Conservation (phyloP, 768 basidiomycete genomes). For the Suillus luteus region DNA sequence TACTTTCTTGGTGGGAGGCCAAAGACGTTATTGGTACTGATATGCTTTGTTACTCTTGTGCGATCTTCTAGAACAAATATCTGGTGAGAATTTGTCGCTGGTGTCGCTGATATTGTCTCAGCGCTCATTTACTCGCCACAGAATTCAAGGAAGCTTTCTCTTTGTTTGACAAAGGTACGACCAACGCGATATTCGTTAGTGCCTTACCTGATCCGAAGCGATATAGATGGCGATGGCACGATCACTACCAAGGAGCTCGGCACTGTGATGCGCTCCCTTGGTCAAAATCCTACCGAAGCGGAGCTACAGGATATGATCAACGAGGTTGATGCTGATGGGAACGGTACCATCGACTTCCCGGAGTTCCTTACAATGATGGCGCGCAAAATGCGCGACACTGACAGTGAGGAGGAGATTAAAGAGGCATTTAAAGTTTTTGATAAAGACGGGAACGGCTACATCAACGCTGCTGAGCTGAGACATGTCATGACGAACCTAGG, state of each 20-base stretch:
- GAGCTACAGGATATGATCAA: constrained; percentile 96
- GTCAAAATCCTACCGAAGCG: constrained; percentile 90
- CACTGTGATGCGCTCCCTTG: constrained; percentile 90
- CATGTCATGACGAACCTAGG: constrained; percentile 92
- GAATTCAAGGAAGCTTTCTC: constrained; percentile 99
- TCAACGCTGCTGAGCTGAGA: constrained; percentile 82
- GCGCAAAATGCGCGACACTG: constrained; percentile 88
- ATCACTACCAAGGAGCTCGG: constrained; percentile 91
- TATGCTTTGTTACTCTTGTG: constrained; percentile 16
- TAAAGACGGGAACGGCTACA: constrained; percentile 92
- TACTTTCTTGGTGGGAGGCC: constrained; percentile 15
- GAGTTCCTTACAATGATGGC: constrained; percentile 88
- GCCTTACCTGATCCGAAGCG: background rate
- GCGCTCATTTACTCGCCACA: constrained; percentile 32
- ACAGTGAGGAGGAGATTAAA: constrained; percentile 91
- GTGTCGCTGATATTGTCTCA: constrained; percentile 1
- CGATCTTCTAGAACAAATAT: constrained; percentile 76
- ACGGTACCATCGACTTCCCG: constrained; percentile 84
- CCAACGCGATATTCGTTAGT: background rate
- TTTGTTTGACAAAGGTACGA: constrained; percentile 90
- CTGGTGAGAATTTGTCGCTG: constrained; percentile 54
- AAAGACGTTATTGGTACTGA: background rate
- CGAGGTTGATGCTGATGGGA: constrained; percentile 88
- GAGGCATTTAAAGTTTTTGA: constrained; percentile 98
- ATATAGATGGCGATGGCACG: constrained; percentile 85